These are phyloP conservation scores for Euphorbia celastroides DNA, from an alignment of 441 rosid species.

Conservation along the genomic window DNA sequence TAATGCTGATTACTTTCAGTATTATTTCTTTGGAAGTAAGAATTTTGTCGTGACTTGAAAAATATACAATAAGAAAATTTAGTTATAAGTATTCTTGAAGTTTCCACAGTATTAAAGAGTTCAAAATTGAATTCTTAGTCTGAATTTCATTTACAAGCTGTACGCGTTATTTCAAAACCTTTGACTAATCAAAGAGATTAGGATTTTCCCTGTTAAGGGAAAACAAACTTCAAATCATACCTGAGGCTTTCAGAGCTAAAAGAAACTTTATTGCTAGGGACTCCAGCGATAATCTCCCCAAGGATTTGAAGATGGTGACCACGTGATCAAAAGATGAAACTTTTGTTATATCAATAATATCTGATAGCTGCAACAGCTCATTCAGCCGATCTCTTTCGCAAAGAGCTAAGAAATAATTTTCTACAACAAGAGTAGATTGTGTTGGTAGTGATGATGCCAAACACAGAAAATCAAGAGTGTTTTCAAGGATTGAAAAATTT, in stretches of 20 bases:
- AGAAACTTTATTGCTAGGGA: slow-evolving; percentile 52
- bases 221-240: slow-evolving; percentile 31
- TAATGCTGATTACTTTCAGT: not conserved
- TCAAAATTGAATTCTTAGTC: not conserved
- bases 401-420: slow-evolving; percentile 65
- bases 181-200: not conserved
- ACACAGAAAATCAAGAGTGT: not conserved
- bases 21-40: not conserved
- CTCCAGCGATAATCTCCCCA: slow-evolving; percentile 59
- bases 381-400: slow-evolving; percentile 51
- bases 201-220: slow-evolving; percentile 10
- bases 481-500: not conserved
- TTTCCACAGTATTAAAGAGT: too few relatives aligned
- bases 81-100: not conserved
- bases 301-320: slow-evolving; percentile 46
- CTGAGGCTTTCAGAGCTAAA: slow-evolving; percentile 35
- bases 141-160: not conserved
- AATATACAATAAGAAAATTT: not conserved
- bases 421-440: slow-evolving; percentile 35
- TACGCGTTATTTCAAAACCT: not conserved
- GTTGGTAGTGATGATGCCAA: not conserved
- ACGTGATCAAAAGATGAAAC: slow-evolving; percentile 42
- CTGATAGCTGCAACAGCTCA: slow-evolving; percentile 51
- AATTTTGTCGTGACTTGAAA: not conserved
- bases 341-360: slow-evolving; percentile 49